A percentile compares a stretch with the other conserved stretches of the same genome.
phyloP scores from a whole-genome alignment of 192 early-diverging fungal species.

The Coemansia sp. region DNA sequence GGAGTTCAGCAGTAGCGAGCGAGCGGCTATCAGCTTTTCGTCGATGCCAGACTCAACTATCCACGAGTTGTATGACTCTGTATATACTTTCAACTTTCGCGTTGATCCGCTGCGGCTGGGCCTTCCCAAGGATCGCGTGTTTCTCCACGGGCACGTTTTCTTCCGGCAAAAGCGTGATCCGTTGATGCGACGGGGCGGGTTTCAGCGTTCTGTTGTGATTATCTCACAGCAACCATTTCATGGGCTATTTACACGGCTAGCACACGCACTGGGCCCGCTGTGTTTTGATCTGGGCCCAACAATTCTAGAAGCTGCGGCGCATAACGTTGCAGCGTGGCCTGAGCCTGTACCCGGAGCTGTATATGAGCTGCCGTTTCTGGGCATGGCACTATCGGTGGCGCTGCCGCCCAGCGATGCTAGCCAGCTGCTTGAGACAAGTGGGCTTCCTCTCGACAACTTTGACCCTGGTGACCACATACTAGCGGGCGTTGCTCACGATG shows the following conservation, averaged over 20 bases:
- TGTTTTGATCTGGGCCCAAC: conserved; percentile 77
- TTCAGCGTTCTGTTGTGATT: conserved; percentile 88
- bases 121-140: conserved; percentile 43
- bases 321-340: conserved; percentile 75
- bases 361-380: conserved; percentile 74
- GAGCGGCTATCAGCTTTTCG: conserved; percentile 75
- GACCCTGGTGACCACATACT: conserved; percentile 72
- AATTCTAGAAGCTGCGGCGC: conserved; percentile 77
- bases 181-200: conserved; percentile 82
- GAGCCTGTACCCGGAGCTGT: conserved; percentile 55
- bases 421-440: conserved; percentile 71
- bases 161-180: conserved; percentile 90
- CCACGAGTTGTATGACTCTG: conserved; percentile 70
- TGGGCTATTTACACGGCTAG: conserved; percentile 77
- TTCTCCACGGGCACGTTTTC: conserved; percentile 84
- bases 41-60: conserved; percentile 77
- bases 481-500: conserved; percentile 65
- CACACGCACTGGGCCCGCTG: conserved; percentile 72
- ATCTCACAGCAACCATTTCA: conserved; percentile 87
- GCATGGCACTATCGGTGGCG: conserved; percentile 66
- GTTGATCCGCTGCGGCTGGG: conserved; percentile 55
- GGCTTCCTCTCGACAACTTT: conserved; percentile 65
- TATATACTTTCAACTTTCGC: conserved; percentile 71
- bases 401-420: conserved; percentile 64
- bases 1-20: conserved; percentile 64